Evolutionary conservation across 2,329 filamentous ascomycete species (phyloP).

Genomic region (Emydomyces testavorans): DNA sequence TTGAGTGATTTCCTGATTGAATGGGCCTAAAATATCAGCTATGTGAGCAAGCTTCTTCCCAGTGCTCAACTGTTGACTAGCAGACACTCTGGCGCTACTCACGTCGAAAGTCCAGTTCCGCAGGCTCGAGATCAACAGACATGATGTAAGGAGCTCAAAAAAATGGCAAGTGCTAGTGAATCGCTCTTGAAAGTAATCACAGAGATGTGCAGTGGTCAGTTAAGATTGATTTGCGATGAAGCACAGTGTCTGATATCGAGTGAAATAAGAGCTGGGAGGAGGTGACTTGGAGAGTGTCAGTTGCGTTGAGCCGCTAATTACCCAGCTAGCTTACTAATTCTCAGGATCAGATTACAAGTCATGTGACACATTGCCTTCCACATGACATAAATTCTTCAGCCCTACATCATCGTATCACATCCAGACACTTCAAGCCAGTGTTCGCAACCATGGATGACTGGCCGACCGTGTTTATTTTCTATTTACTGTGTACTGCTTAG

Average conservation of each 20-base stretch:
- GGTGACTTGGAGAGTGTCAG: slow-evolving; percentile 1
- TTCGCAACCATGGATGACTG: too few relatives aligned
- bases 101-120: slow-evolving; percentile 91
- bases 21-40: slow-evolving; percentile 41
- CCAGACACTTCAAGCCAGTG: too few relatives aligned
- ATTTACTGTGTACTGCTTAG: too few relatives aligned
- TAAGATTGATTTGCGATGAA: not conserved
- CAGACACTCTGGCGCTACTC: slow-evolving; percentile 17
- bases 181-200: slow-evolving; percentile 11
- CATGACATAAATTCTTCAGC: not conserved
- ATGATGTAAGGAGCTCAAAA: slow-evolving; percentile 44
- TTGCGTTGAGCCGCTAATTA: slow-evolving; percentile 2
- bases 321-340: not conserved
- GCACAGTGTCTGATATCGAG: not conserved
- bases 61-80: not conserved
- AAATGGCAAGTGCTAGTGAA: slow-evolving; percentile 18
- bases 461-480: too few relatives aligned
- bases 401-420: not conserved
- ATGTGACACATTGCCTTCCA: not conserved
- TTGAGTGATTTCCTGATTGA: slow-evolving; percentile 54
- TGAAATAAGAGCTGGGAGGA: too few relatives aligned
- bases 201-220: slow-evolving; percentile 1
- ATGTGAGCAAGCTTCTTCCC: slow-evolving; percentile 14
- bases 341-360: not conserved
- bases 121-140: slow-evolving; percentile 88